A percentile compares a stretch with the other conserved stretches of the same genome.
Evolutionary conservation across 2,329 filamentous ascomycete species (phyloP).

Genomic region (Sporothrix inflata): DNA sequence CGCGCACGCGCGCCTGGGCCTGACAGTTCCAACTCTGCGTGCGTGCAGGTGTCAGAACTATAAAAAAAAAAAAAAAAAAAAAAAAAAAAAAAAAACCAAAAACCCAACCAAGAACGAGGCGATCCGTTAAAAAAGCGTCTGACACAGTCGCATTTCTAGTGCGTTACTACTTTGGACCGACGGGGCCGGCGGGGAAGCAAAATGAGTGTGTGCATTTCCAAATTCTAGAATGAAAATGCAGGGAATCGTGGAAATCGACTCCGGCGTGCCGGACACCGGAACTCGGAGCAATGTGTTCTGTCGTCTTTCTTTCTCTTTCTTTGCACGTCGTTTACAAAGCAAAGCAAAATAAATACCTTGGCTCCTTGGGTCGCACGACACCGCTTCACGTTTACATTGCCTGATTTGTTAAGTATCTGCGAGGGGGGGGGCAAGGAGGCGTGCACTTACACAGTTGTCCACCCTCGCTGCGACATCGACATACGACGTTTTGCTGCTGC

Average conservation of each 20-base stretch:
- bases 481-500: no score
- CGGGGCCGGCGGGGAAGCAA: background rate
- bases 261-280: background rate
- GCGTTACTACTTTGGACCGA: background rate
- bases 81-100: no score
- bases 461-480: background rate
- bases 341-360: no score
- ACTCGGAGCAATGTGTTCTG: background rate
- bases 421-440: background rate
- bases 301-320: background rate
- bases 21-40: background rate
- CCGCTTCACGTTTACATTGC: background rate
- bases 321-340: background rate
- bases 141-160: background rate
- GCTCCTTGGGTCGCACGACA: no score
- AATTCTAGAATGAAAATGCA: background rate
- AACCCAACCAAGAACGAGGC: background rate
- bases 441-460: background rate
- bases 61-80: background rate
- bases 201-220: no score
- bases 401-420: background rate
- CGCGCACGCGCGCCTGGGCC: background rate
- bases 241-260: background rate
- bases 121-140: background rate
- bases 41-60: conserved; percentile 2